Evolutionary conservation across 176 grass and related monocot genomes (phyloP), one percentile per base, ranked within the genome.

Genomic region (sorghum (Sorghum bicolor)): DNA sequence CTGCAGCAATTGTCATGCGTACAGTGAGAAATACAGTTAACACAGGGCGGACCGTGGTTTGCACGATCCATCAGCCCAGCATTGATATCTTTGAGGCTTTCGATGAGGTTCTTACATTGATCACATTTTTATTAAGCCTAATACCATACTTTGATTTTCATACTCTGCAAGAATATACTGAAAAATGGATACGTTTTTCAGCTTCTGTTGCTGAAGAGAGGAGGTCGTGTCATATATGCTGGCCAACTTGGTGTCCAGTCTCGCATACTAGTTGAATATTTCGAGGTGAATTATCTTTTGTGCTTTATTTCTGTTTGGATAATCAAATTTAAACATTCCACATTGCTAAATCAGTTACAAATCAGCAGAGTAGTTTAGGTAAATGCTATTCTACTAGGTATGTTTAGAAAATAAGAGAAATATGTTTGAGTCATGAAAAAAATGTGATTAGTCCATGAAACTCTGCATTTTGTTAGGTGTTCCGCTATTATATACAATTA

Each of bases 21-120:
- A 91, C 91, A 22, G 92, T 98, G 16, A 80, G 95, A 78, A 98
- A 98, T 81, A 98, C 95, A 20, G 95, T 98, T 45, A 91, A 98
- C 76, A 98, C 92, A 2, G 95, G 92, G 12, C 88, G 95, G 26
- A 98, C 95, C 80, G 95, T 98, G 13, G 92, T 98, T 48, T 98
- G 95, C 68, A 98, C 95, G 28, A 98, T 98, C 73, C 95, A 98
- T 71, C 95, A 98, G 64, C 95, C 95, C 31, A 98, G 92, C 72
- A 98, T 98, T 9, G 95, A 98, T 76, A 98, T 98, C 64, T 98
- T 98, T 25, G 95, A 98, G 84, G 87, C 95, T 64, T 98, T 98
- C 58, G 95, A 98, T 71, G 95, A 98, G 89, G 95, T 95, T 13
- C 76, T 44, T 43, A 31, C 24, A 13, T 44, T 78, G 70, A 9